Percentiles rank a stretch among this genome's conserved stretches.
Conservation (phyloP, 352 stramenopile species). For the Bremia lactucae region DNA sequence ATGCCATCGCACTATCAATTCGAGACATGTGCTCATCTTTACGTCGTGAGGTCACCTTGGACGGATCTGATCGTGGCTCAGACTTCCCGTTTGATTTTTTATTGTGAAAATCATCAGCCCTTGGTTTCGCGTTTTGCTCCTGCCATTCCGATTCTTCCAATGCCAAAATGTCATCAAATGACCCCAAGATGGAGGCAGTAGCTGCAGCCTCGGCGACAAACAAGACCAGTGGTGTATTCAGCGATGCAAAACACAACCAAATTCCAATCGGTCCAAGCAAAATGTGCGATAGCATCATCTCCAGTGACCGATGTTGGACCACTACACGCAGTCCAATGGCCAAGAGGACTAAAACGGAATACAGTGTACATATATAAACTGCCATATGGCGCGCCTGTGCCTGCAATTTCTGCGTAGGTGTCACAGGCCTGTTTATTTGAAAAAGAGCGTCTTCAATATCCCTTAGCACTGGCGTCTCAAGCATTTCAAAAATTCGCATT, state of each 20-base stretch:
- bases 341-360: slow-evolving; percentile 51
- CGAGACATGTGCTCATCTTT: slow-evolving; percentile 4
- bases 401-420: slow-evolving; percentile 73
- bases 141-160: slow-evolving; percentile 14
- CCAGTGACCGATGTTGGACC: slow-evolving; percentile 55
- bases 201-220: slow-evolving; percentile 67
- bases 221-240: slow-evolving; percentile 70
- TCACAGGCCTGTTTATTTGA: slow-evolving; percentile 52
- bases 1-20: slow-evolving; percentile 21
- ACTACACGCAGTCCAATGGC: slow-evolving; percentile 58
- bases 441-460: slow-evolving; percentile 77
- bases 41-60: slow-evolving; percentile 1
- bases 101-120: background rate
- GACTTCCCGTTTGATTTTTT: background rate
- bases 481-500: slow-evolving; percentile 82
- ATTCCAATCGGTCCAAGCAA: slow-evolving; percentile 61
- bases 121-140: slow-evolving; percentile 3
- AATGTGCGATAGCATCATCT: slow-evolving; percentile 60
- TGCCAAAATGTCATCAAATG: slow-evolving; percentile 56
- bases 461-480: slow-evolving; percentile 67
- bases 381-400: slow-evolving; percentile 37
- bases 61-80: background rate
- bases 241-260: slow-evolving; percentile 79
- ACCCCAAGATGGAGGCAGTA: slow-evolving; percentile 62
- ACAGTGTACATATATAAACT: slow-evolving; percentile 55